phyloP scores from a whole-genome alignment of 495 filamentous ascomycete genomes.

The Daldinia concentrica region DNA sequence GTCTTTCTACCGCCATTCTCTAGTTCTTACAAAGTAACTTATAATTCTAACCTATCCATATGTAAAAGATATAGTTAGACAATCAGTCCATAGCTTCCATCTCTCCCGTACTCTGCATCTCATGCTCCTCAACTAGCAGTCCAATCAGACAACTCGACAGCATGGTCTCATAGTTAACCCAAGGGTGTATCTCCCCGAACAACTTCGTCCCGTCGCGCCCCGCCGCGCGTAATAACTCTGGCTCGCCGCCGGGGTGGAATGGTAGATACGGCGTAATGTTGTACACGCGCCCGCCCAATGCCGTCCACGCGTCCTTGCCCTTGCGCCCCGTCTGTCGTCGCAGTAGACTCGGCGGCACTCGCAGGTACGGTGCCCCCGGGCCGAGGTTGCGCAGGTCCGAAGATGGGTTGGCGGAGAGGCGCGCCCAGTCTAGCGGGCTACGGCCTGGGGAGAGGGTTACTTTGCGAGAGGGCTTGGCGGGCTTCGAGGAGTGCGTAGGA shows the following conservation, averaged over 20 bases:
- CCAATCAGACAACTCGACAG: slow-evolving; percentile 85
- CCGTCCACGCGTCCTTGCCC: slow-evolving; percentile 88
- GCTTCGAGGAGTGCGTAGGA: slow-evolving; percentile 57
- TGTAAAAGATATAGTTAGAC: background rate
- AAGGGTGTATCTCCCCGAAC: slow-evolving; percentile 93
- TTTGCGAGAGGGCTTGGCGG: slow-evolving; percentile 59
- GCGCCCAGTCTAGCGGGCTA: slow-evolving; percentile 95
- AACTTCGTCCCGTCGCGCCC: slow-evolving; percentile 80
- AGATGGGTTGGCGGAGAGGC: slow-evolving; percentile 69
- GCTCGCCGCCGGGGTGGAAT: slow-evolving; percentile 92
- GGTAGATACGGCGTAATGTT: slow-evolving; percentile 90
- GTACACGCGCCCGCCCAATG: slow-evolving; percentile 86
- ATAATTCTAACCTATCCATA: background rate
- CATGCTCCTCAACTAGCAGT: slow-evolving; percentile 81
- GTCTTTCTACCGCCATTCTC: background rate
- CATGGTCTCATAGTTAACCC: slow-evolving; percentile 98
- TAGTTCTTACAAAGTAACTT: background rate
- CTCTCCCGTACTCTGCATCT: slow-evolving; percentile 53
- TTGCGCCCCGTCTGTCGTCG: slow-evolving; percentile 78
- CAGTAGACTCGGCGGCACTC: slow-evolving; percentile 81
- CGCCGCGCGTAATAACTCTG: slow-evolving; percentile 81
- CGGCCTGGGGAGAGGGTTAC: slow-evolving; percentile 85
- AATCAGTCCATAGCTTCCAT: slow-evolving; percentile 77
- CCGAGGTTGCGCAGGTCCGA: slow-evolving; percentile 71
- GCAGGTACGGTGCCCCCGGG: slow-evolving; percentile 55